phyloP scores from a whole-genome alignment of 768 basidiomycete species.

The Chiua virens region DNA sequence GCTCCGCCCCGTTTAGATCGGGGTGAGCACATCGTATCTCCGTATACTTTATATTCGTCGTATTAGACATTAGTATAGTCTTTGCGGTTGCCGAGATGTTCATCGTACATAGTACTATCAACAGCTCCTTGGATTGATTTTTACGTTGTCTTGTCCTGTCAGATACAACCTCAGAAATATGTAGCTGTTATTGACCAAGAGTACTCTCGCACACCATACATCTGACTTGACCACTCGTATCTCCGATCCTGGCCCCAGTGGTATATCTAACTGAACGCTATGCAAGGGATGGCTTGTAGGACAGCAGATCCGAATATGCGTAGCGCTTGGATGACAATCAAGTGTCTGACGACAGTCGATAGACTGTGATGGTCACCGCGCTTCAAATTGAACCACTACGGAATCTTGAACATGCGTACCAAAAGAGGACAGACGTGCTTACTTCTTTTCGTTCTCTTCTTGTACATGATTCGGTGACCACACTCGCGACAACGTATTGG shows the following conservation, averaged over 20 bases:
- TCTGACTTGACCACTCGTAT: too few relatives aligned
- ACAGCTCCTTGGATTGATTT: too few relatives aligned
- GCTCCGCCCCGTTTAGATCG: neutral
- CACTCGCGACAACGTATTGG: slow-evolving; percentile 96
- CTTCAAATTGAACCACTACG: slow-evolving; percentile 35
- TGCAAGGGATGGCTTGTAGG: neutral
- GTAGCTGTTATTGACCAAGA: too few relatives aligned
- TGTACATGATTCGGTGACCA: slow-evolving; percentile 98
- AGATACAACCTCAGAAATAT: too few relatives aligned
- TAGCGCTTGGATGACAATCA: too few relatives aligned
- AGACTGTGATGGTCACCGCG: slow-evolving; percentile 20
- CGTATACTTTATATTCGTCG: slow-evolving; percentile 18
- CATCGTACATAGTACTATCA: neutral
- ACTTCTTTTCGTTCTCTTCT: slow-evolving; percentile 95
- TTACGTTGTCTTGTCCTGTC: too few relatives aligned
- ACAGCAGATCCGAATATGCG: neutral
- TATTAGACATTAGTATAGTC: slow-evolving; percentile 1
- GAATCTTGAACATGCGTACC: neutral
- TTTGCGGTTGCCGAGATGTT: neutral
- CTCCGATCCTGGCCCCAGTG: too few relatives aligned
- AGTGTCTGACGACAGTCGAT: neutral
- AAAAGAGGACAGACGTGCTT: slow-evolving; percentile 31
- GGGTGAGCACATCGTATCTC: slow-evolving; percentile 12
- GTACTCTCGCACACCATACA: neutral
- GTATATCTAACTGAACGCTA: neutral